Base-by-base conservation (phyloP, 2,329 filamentous ascomycete genomes). In the Ophiostoma sp. region DNA sequence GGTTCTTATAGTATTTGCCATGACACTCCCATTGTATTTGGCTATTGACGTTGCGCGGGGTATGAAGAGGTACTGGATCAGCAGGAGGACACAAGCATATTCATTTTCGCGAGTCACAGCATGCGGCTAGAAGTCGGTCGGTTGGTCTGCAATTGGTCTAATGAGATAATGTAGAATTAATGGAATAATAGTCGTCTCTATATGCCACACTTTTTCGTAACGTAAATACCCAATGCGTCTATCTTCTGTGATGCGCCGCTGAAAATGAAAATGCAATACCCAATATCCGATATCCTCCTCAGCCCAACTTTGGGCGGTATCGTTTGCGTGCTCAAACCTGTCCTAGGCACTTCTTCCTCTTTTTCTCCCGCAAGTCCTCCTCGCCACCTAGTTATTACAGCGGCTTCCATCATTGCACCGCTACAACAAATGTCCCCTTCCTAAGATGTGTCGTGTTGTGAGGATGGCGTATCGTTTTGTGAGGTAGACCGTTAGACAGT, bases 11-110 rank as follows among this genome's bases (percentile, higher is more conserved):
- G 25, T 50, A 50, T 72, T 72, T 28, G n/a, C 57, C 31, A 50
- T 42, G n/a, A 63, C 42, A 9, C 45, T 63, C 11, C 71, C 71
- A n/a, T 25, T 73, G 55, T 36, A 69, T 63, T 73, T 73, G 71
- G 63, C 33, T 72, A 72, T 22, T 17, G 28, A 39, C 28, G 17
- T 69, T 52, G 19, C 11, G 25, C 28, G 66, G 17, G 19, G 52
- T 7, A 7, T 25, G 17, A 36, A 66, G 71, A 61, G 31, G 50
- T 42, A 36, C 52, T n/a, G 33, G 17, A n/a, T 59, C 19, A 22
- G 22, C 22, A 42, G 12, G 25, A 70, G 17, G 22, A 17, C 5
- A 22, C 48, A 69, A 19, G 52, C 50, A 59, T 42, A 42, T 70
- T n/a, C n/a, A 70, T 57, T 68, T 9, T 33, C 17, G 17, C 64